A percentile compares a stretch with the other conserved stretches of the same genome.
These are phyloP conservation scores for Emmonsia crescens DNA, from an alignment of 2,329 filamentous ascomycete species.

Conservation along the genomic window DNA sequence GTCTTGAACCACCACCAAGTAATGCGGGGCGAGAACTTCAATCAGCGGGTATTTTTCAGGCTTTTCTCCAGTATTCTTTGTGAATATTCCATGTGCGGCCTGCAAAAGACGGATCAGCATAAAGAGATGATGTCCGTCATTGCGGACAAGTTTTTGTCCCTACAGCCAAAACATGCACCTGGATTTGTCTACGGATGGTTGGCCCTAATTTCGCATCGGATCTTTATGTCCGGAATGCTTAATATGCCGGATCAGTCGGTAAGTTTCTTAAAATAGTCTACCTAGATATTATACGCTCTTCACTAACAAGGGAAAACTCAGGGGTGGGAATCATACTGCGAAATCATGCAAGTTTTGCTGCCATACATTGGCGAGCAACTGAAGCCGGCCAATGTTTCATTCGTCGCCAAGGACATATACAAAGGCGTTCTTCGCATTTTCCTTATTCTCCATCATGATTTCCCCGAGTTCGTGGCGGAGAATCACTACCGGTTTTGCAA, in stretches of 20 bases:
- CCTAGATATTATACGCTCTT: background rate
- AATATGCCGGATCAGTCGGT: constrained; percentile 49
- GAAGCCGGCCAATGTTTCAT: constrained; percentile 58
- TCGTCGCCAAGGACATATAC: constrained; percentile 71
- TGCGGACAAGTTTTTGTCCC: constrained; percentile 56
- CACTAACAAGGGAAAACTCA: constrained; percentile 14
- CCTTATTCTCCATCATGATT: constrained; percentile 83
- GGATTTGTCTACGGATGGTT: constrained; percentile 82
- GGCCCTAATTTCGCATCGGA: constrained; percentile 68
- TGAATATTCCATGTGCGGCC: constrained; percentile 52
- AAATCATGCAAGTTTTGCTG: constrained; percentile 61
- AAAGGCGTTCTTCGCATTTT: constrained; percentile 73
- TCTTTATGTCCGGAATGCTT: constrained; percentile 71
- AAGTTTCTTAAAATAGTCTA: constrained; percentile 9
- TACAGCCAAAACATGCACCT: constrained; percentile 68
- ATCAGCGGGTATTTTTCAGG: constrained; percentile 82
- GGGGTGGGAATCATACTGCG: constrained; percentile 68
- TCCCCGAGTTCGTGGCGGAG: constrained; percentile 81
- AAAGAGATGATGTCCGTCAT: constrained; percentile 62
- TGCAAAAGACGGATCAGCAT: constrained; percentile 50
- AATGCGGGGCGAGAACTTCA: constrained; percentile 69
- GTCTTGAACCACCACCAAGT: constrained; percentile 78
- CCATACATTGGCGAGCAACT: constrained; percentile 68
- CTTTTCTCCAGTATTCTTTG: constrained; percentile 76
- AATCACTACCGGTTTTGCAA: constrained; percentile 75